Conservation (phyloP, 2,329 filamentous ascomycete genomes). For the Colletotrichum shisoi region DNA sequence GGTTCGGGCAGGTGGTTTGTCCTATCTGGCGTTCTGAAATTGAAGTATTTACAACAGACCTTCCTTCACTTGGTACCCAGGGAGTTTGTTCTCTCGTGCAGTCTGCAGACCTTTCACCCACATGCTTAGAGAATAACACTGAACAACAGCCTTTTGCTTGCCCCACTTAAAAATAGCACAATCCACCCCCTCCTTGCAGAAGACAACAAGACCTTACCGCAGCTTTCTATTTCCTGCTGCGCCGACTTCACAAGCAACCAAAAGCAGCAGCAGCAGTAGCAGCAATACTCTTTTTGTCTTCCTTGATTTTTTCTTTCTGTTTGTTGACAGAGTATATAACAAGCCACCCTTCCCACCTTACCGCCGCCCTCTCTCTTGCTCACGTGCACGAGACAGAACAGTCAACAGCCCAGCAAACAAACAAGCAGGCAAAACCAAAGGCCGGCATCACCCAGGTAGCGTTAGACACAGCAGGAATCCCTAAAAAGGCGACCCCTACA, state of each 20-base stretch:
- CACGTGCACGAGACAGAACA: neutral
- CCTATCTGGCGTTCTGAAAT: neutral
- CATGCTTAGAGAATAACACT: constrained; percentile 8
- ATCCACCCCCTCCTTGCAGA: constrained; percentile 15
- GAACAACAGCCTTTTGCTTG: neutral
- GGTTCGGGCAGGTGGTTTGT: no score
- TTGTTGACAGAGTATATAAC: neutral
- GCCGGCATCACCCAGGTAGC: neutral
- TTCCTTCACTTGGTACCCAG: neutral
- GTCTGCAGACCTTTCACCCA: neutral
- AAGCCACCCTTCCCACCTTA: no score
- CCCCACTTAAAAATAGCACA: constrained; percentile 10
- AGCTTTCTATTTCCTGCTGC: neutral
- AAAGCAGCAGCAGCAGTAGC: neutral
- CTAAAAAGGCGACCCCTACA: neutral
- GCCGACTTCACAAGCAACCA: neutral
- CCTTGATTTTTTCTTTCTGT: neutral
- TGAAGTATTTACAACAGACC: neutral
- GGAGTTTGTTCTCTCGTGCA: neutral
- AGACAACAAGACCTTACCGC: constrained; percentile 9
- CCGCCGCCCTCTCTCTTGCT: neutral
- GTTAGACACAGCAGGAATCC: neutral
- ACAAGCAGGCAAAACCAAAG: neutral
- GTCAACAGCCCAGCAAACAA: neutral
- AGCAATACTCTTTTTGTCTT: neutral